These are phyloP conservation scores for Posidonia oceanica DNA, from an alignment of 116 monocot species.

Conservation along the genomic window DNA sequence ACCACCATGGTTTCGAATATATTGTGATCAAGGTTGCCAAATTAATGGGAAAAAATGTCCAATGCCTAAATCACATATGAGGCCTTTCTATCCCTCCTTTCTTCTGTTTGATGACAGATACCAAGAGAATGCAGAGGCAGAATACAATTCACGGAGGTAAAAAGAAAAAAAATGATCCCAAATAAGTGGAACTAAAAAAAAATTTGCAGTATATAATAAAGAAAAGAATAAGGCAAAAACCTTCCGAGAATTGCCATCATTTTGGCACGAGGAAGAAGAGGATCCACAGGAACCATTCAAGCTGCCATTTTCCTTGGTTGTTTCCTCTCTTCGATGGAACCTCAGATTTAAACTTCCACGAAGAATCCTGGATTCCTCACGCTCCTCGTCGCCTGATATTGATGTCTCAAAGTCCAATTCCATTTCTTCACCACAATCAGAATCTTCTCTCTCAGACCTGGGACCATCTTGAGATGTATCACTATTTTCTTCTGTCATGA, in stretches of 20 bases:
- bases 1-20: no score
- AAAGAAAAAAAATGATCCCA: no score
- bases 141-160: no score
- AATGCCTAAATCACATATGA: no score
- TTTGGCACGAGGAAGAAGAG: conserved; percentile 32
- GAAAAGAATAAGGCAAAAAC: conserved; percentile 12
- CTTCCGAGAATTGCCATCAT: conserved; percentile 33
- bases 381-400: conserved; percentile 60
- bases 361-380: conserved; percentile 51
- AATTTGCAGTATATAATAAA: no score
- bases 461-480: conserved; percentile 34
- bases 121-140: no score
- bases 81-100: no score
- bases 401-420: conserved; percentile 86
- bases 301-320: conserved; percentile 20
- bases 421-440: conserved; percentile 92
- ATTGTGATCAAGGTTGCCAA: no score
- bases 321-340: conserved; percentile 44
- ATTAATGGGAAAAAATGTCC: no score
- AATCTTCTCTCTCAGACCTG: conserved; percentile 63
- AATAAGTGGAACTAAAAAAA: no score
- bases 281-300: conserved; percentile 30
- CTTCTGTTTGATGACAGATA: no score
- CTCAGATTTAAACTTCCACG: conserved; percentile 78
- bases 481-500: conserved; percentile 31